These are phyloP conservation scores for Paramyrothecium roridum DNA, from an alignment of 2,329 filamentous ascomycete genomes.

Conservation along the genomic window DNA sequence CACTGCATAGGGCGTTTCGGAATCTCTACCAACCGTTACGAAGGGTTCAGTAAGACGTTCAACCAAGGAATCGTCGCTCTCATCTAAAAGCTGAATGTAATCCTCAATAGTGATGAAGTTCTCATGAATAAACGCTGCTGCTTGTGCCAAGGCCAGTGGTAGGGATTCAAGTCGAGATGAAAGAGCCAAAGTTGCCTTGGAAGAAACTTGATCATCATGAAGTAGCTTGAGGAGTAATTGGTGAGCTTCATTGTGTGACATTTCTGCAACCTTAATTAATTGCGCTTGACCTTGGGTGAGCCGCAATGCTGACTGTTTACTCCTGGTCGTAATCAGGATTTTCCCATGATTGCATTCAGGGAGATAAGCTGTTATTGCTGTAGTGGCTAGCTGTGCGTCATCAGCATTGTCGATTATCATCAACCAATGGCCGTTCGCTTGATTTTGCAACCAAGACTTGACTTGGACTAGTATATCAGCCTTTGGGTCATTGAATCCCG, in stretches of 20 bases:
- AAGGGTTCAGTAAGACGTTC: conserved; percentile 25
- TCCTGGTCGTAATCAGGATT: conserved; percentile 12
- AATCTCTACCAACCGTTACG: conserved; percentile 21
- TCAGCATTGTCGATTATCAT: conserved; percentile 43
- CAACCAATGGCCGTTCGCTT: conserved; percentile 27
- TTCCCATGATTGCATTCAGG: conserved; percentile 9
- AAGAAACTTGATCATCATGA: neutral
- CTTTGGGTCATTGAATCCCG: neutral
- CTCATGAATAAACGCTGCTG: conserved; percentile 20
- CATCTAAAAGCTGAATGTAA: conserved; percentile 12
- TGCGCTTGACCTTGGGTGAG: conserved; percentile 8
- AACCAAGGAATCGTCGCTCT: conserved; percentile 9
- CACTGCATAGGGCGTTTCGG: conserved; percentile 19
- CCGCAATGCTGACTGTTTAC: conserved; percentile 9
- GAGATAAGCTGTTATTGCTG: too few relatives aligned
- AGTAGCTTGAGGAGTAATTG: neutral
- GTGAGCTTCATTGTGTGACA: conserved; percentile 3
- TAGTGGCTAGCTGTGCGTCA: conserved; percentile 29
- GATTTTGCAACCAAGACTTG: neutral
- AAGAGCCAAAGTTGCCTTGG: neutral
- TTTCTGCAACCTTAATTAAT: too few relatives aligned
- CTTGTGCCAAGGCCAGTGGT: conserved; percentile 22
- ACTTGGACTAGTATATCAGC: neutral
- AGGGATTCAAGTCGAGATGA: conserved; percentile 14
- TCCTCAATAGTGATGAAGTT: conserved; percentile 18